Percentiles rank a stretch among this genome's conserved stretches.
These are phyloP conservation scores for Aspergillus bertholletiae DNA, from an alignment of 495 filamentous ascomycete species.

Conservation along the genomic window DNA sequence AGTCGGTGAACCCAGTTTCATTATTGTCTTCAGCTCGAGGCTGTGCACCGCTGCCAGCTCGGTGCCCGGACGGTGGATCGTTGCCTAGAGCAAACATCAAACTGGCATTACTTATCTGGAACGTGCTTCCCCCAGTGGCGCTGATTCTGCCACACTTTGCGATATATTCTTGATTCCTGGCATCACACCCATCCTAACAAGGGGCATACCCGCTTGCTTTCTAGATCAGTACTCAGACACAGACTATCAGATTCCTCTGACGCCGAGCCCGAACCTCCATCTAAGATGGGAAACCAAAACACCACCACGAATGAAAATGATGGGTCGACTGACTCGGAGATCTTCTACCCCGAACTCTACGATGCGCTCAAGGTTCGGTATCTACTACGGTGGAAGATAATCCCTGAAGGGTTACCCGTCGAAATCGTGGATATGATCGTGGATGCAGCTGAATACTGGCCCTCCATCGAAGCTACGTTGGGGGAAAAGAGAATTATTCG, in stretches of 20 bases:
- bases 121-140: background rate
- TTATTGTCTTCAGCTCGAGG: background rate
- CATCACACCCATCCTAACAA: background rate
- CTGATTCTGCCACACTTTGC: background rate
- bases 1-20: background rate
- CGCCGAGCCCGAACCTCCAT: background rate
- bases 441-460: slow-evolving; percentile 72
- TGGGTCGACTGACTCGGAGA: background rate
- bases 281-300: background rate
- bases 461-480: slow-evolving; percentile 33
- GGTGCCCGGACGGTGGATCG: background rate
- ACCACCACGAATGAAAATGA: background rate
- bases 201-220: no score
- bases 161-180: background rate
- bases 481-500: slow-evolving; percentile 21
- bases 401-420: slow-evolving; percentile 44
- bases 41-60: background rate
- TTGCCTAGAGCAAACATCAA: background rate
- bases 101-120: background rate
- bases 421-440: slow-evolving; percentile 67
- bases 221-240: background rate
- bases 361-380: slow-evolving; percentile 37
- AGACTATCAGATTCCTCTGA: background rate
- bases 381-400: slow-evolving; percentile 39
- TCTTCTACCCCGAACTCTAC: slow-evolving; percentile 25